phyloP scores from a whole-genome alignment of 305 asterid species.

The Salvia sclarea region DNA sequence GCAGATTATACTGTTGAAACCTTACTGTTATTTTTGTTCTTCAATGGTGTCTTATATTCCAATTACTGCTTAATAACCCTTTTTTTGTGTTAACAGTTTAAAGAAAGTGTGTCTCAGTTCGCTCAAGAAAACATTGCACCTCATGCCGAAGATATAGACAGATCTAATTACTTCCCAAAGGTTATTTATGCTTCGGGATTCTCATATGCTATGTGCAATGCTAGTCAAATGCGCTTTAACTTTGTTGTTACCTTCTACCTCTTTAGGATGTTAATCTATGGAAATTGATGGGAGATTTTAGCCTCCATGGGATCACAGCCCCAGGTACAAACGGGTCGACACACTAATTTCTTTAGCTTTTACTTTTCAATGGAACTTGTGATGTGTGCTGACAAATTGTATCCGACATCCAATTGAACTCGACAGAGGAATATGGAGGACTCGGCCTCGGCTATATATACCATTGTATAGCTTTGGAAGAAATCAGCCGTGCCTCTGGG shows the following conservation, averaged over 20 bases:
- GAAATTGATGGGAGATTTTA: conserved; percentile 96
- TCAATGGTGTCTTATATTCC: background rate
- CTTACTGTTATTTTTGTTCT: background rate
- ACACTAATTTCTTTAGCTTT: conserved; percentile 24
- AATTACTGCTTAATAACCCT: conserved; percentile 16
- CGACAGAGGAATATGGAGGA: conserved; percentile 94
- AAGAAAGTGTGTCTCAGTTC: conserved; percentile 91
- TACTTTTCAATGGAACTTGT: conserved; percentile 18
- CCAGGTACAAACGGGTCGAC: conserved; percentile 59
- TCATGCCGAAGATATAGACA: conserved; percentile 81
- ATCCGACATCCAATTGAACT: conserved; percentile 26
- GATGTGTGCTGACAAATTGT: conserved; percentile 25
- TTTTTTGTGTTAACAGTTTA: conserved; percentile 64
- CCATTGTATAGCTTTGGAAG: conserved; percentile 99
- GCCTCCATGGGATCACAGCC: conserved; percentile 91
- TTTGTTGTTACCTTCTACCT: background rate
- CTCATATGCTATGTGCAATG: background rate
- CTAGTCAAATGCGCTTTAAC: conserved; percentile 18
- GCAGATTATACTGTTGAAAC: background rate
- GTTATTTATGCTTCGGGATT: conserved; percentile 38
- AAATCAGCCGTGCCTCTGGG: conserved; percentile 95
- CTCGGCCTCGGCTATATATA: conserved; percentile 96
- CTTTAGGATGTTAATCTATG: conserved; percentile 86
- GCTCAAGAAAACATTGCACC: conserved; percentile 92
- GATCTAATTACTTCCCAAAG: conserved; percentile 80